Evolutionary conservation across 1,284 basidiomycete species (phyloP).

Genomic region (Ustanciosporium gigantosporum): DNA sequence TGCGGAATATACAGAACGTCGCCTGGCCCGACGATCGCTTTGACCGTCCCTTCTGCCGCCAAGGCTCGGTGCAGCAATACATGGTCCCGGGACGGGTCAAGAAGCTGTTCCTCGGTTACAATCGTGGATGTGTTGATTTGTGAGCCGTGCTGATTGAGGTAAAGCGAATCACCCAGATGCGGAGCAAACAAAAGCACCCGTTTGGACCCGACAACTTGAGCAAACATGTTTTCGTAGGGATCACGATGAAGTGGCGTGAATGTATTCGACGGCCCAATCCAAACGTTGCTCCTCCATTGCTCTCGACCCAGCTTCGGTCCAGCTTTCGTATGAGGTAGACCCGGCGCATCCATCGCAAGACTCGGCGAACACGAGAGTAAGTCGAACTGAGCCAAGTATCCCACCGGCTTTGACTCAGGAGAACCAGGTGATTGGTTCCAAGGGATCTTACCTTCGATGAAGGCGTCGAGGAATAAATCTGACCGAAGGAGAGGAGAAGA

Average conservation of each 20-base stretch:
- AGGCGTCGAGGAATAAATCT: slow-evolving; percentile 42
- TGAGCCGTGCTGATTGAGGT: slow-evolving; percentile 13
- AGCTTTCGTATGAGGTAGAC: slow-evolving; percentile 32
- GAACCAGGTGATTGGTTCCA: too few relatives aligned
- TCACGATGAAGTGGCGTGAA: slow-evolving; percentile 45
- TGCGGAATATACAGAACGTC: slow-evolving; percentile 41
- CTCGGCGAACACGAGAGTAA: slow-evolving; percentile 19
- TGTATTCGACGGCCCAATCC: slow-evolving; percentile 41
- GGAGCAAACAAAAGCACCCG: slow-evolving; percentile 39
- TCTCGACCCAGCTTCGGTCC: slow-evolving; percentile 32
- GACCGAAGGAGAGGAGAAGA: too few relatives aligned
- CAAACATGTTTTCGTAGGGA: slow-evolving; percentile 45
- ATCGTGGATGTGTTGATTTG: slow-evolving; percentile 40
- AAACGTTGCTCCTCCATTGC: slow-evolving; percentile 45
- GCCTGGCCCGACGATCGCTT: slow-evolving; percentile 24
- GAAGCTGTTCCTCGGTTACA: slow-evolving; percentile 9
- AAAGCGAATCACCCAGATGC: slow-evolving; percentile 10
- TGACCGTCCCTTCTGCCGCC: slow-evolving; percentile 5
- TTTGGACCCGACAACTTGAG: slow-evolving; percentile 41
- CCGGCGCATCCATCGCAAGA: slow-evolving; percentile 32
- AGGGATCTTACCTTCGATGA: slow-evolving; percentile 33
- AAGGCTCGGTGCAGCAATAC: slow-evolving; percentile 18
- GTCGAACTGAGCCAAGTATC: slow-evolving; percentile 44
- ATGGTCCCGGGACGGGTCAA: neutral
- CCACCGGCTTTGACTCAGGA: slow-evolving; percentile 5